Evolutionary conservation across 176 grass and related monocot genomes (phyloP).

Genomic region (Zoysia japonica): DNA sequence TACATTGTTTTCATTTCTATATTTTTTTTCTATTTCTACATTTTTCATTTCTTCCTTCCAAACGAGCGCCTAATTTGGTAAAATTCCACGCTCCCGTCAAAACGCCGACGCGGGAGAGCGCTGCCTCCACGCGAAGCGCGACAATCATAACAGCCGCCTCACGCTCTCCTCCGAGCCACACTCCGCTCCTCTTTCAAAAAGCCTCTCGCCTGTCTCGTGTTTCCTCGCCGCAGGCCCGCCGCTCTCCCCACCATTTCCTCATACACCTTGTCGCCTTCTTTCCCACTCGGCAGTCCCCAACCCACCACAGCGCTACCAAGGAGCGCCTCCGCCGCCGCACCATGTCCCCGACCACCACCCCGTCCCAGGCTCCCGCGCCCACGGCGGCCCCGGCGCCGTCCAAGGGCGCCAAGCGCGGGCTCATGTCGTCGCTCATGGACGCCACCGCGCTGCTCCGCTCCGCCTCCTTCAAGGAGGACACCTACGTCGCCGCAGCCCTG

Average conservation of each 20-base stretch:
- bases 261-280: slow-evolving; percentile 16
- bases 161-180: background rate
- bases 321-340: background rate
- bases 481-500: slow-evolving; percentile 76
- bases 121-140: slow-evolving; percentile 21
- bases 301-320: background rate
- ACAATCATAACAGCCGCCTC: slow-evolving; percentile 18
- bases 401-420: slow-evolving; percentile 53
- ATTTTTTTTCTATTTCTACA: too few relatives aligned
- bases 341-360: slow-evolving; percentile 45
- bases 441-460: slow-evolving; percentile 61
- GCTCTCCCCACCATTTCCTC: slow-evolving; percentile 23
- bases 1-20: too few relatives aligned
- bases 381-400: background rate
- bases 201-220: background rate
- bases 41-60: too few relatives aligned
- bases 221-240: background rate
- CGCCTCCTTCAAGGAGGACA: slow-evolving; percentile 92
- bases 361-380: slow-evolving; percentile 22
- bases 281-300: too few relatives aligned
- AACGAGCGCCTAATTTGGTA: too few relatives aligned
- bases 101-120: slow-evolving; percentile 12
- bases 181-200: slow-evolving; percentile 19
- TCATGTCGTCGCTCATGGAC: slow-evolving; percentile 82
- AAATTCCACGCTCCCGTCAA: background rate